phyloP scores from a whole-genome alignment of 345 rosid species.

The Physaria fendleri region DNA sequence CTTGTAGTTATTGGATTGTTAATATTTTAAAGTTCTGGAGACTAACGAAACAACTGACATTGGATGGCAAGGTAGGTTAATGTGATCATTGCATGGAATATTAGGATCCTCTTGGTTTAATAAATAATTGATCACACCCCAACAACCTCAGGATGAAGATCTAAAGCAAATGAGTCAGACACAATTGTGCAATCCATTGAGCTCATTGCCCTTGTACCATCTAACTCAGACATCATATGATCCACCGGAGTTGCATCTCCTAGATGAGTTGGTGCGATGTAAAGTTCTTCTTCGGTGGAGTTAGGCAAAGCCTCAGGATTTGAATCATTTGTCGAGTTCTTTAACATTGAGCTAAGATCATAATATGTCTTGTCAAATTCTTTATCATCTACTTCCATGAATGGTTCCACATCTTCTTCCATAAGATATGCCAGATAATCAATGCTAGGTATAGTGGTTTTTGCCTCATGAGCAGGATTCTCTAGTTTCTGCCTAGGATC shows the following conservation, averaged over 20 bases:
- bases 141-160: conserved; percentile 38
- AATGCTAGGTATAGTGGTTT: conserved; percentile 30
- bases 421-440: conserved; percentile 58
- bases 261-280: conserved; percentile 20
- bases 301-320: conserved; percentile 26
- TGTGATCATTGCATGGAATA: conserved; percentile 68
- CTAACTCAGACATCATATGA: conserved; percentile 26
- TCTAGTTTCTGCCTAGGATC: conserved; percentile 35
- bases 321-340: conserved; percentile 38
- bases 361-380: conserved; percentile 49
- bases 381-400: conserved; percentile 52
- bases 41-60: conserved; percentile 34
- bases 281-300: conserved; percentile 26
- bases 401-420: conserved; percentile 44
- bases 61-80: conserved; percentile 31
- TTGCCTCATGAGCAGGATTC: conserved; percentile 33
- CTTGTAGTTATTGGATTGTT: conserved; percentile 26
- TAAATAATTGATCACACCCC: conserved; percentile 40
- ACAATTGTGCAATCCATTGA: conserved; percentile 23
- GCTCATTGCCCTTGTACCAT: conserved; percentile 33
- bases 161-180: conserved; percentile 18
- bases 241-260: conserved; percentile 30
- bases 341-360: conserved; percentile 53
- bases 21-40: conserved; percentile 30
- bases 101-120: conserved; percentile 69